These are phyloP conservation scores for Saccharata proteae DNA, from an alignment of 2,329 filamentous ascomycete genomes.

Conservation along the genomic window DNA sequence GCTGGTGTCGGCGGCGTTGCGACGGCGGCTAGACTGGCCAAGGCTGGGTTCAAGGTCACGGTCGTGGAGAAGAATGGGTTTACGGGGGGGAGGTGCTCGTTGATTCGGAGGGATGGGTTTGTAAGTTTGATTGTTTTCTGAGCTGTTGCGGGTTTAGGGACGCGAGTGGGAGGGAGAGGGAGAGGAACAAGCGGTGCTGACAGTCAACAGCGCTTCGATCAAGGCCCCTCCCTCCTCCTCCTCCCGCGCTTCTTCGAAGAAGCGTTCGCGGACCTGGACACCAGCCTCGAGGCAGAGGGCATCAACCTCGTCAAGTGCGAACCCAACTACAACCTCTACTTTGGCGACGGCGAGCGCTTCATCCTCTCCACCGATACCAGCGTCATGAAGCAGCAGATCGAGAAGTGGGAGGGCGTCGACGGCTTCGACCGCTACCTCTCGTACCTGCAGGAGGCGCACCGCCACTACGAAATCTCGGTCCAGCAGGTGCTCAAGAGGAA, in stretches of 20 bases:
- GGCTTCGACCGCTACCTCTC: conserved; percentile 58
- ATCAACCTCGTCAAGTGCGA: conserved; percentile 59
- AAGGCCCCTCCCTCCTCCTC: conserved; percentile 62
- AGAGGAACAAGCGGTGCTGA: not conserved
- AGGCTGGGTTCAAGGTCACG: conserved; percentile 58
- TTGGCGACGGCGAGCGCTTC: conserved; percentile 54
- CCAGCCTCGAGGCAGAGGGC: conserved; percentile 52
- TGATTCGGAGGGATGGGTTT: conserved; percentile 49
- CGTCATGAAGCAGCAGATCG: conserved; percentile 59
- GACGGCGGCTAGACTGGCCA: conserved; percentile 59
- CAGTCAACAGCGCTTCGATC: conserved; percentile 49
- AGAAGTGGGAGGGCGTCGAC: conserved; percentile 59
- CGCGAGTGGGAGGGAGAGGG: not conserved
- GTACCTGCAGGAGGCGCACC: conserved; percentile 55
- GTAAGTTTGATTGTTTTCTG: conserved; percentile 19
- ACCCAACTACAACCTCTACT: conserved; percentile 66
- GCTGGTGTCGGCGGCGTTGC: conserved; percentile 61
- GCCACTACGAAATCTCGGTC: conserved; percentile 57
- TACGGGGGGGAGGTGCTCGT: conserved; percentile 58
- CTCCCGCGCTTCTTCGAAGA: conserved; percentile 60
- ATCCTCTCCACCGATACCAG: conserved; percentile 54
- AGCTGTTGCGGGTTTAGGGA: too few relatives aligned
- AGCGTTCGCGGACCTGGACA: conserved; percentile 57
- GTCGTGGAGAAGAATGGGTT: conserved; percentile 68
- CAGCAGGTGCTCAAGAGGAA: conserved; percentile 55